Conservation (phyloP, 176 grass and related monocot genomes). For the Cymbopogon citratus region DNA sequence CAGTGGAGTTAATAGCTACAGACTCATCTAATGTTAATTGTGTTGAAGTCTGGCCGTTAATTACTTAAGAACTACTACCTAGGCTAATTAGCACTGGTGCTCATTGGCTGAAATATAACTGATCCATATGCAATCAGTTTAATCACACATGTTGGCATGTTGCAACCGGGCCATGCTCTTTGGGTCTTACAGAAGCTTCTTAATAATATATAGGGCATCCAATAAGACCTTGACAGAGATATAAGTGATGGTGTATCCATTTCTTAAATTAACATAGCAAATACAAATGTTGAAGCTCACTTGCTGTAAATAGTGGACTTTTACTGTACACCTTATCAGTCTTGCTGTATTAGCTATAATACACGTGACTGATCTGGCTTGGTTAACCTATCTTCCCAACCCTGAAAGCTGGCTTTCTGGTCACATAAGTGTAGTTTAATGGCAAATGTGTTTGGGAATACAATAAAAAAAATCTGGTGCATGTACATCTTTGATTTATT, state of each 20-base stretch:
- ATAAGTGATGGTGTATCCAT: not conserved
- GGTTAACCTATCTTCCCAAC: conserved; percentile 18
- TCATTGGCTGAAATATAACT: not conserved
- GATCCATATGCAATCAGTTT: not conserved
- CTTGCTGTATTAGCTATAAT: conserved; percentile 17
- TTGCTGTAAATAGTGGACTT: not conserved
- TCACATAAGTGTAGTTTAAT: conserved; percentile 22
- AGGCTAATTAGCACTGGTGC: not conserved
- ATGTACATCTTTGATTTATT: conserved; percentile 21
- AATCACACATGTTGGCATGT: not conserved
- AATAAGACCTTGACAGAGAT: not conserved
- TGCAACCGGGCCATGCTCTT: not conserved
- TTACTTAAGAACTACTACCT: not conserved
- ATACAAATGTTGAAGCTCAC: not conserved
- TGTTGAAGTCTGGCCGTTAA: not conserved
- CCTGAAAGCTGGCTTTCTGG: not conserved
- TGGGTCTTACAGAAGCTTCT: not conserved
- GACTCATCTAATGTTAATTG: not conserved
- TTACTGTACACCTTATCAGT: conserved; percentile 12
- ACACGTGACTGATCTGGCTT: conserved; percentile 15
- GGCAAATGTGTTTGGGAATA: conserved; percentile 10
- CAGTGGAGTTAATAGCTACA: not conserved
- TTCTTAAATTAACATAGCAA: not conserved
- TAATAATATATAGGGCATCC: not conserved
- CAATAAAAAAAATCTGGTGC: conserved; percentile 12